Evolutionary conservation across 192 early-diverging fungal species (phyloP).

Genomic region (Diversispora eburnea): DNA sequence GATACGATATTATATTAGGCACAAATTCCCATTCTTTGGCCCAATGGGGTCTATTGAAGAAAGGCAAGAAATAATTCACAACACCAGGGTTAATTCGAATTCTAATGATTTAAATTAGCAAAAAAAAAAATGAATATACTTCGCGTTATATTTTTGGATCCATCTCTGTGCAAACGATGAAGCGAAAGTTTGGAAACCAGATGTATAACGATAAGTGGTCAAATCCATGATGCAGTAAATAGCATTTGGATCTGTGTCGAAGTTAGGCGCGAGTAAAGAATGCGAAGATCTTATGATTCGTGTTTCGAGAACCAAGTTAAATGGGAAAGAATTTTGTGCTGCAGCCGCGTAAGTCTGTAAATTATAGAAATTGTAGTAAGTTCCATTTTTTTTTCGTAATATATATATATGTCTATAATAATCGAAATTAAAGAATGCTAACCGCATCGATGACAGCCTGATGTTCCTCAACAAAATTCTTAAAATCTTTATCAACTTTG

Average conservation of each 20-base stretch:
- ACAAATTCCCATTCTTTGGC: conserved; percentile 33
- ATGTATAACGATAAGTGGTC: conserved; percentile 16
- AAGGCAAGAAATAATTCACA: no score
- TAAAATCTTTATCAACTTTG: conserved; percentile 33
- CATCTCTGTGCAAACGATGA: conserved; percentile 28
- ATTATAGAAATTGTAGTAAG: not conserved
- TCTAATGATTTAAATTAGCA: not conserved
- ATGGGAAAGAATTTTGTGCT: conserved; percentile 13
- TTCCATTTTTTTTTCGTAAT: no score
- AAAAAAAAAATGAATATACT: conserved; percentile 27
- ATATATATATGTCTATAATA: not conserved
- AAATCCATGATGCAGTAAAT: conserved; percentile 36
- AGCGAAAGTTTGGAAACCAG: conserved; percentile 29
- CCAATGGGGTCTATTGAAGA: conserved; percentile 34
- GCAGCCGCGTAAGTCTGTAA: conserved; percentile 30
- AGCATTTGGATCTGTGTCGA: conserved; percentile 33
- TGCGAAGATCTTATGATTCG: conserved; percentile 32
- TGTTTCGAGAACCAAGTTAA: conserved; percentile 33
- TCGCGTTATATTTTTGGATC: conserved; percentile 34
- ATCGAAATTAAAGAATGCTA: not conserved
- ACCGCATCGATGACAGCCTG: not conserved
- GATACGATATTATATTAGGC: not conserved
- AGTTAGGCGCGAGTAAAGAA: conserved; percentile 28
- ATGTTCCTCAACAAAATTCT: conserved; percentile 26
- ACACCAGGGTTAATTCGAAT: no score